Base-by-base conservation (phyloP, 257 asterid genomes). In the Petunia secreta region DNA sequence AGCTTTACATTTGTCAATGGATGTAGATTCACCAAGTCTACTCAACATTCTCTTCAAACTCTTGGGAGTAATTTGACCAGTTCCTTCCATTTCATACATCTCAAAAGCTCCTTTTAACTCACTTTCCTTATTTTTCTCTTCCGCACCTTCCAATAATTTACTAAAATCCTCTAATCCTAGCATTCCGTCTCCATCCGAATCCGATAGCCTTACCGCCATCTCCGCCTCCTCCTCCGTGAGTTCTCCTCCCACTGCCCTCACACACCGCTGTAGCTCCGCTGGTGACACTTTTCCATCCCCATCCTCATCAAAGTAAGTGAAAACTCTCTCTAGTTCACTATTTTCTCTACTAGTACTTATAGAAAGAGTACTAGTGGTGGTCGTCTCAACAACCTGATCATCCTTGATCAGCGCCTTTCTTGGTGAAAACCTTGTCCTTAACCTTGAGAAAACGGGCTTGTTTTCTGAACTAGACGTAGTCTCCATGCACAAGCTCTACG, bases 11-110 rank as follows among this genome's bases (percentile, higher is more conserved):
- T 86, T 86, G 1, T 87, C 91, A n/a, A 84, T 79, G 80, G 81
- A 84, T 79, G 69, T 82, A 54, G 85, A 67, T 60, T 89, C 93
- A n/a, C 96, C 96, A 80, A 91, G 71, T 52, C 87, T 75, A 53
- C 91, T 89, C 65, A 89, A 85, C 93, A 88, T 87, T 75, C 90
- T 86, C 63, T 85, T 82, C 87, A 89, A 79, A 75, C 96, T 91
- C 80, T 81, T 85, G 0, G 92, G 89, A 2, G 92, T 90, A 43
- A 91, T 91, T 82, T 86, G 84, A 40, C 89, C 94, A 60, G 86
- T 84, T n/a, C 89, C 94, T 16, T 86, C 92, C 89, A 84, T 71
- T 63, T 84, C 94, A 82, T 91, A 91, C 91, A 88, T 80, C 71
- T 79, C 85, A 83, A 91, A 91, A 44, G 87, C 90, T 78, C 82